A percentile compares a stretch with the other conserved stretches of the same genome.
phyloP scores from a whole-genome alignment of 2,329 filamentous ascomycete species.

The Colletotrichum sp. region DNA sequence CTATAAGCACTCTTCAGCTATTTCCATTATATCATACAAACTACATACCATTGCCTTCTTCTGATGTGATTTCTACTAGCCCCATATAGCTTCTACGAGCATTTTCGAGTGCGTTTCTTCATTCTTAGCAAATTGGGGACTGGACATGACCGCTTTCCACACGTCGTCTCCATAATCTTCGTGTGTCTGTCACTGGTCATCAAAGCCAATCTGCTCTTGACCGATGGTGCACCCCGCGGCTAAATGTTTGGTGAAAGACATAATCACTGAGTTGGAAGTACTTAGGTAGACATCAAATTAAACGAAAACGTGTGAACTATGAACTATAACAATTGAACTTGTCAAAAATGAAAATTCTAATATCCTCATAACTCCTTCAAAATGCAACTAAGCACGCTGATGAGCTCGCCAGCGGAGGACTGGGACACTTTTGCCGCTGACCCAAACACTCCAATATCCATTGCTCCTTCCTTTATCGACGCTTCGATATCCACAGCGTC shows the following conservation, averaged over 20 bases:
- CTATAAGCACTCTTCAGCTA: too few species aligned
- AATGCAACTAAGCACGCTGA: background rate
- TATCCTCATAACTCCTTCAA: background rate
- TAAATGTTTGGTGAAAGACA: background rate
- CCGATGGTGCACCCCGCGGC: too few species aligned
- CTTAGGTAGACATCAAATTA: background rate
- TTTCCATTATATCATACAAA: too few species aligned
- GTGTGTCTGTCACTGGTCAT: too few species aligned
- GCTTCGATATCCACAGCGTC: conserved; percentile 46
- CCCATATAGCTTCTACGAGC: too few species aligned
- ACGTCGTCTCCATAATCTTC: too few species aligned
- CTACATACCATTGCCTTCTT: too few species aligned
- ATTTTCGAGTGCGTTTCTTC: too few species aligned
- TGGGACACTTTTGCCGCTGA: conserved; percentile 4
- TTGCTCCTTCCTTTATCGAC: conserved; percentile 29
- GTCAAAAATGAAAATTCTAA: background rate
- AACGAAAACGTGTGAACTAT: background rate
- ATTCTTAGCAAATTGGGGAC: too few species aligned
- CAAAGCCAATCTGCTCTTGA: fast-evolving
- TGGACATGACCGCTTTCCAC: too few species aligned
- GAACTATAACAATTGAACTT: background rate
- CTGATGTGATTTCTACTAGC: too few species aligned
- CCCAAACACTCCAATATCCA: conserved; percentile 48
- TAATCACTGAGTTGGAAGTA: background rate
- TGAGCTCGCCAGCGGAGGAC: background rate